Evolutionary conservation across 2,329 filamentous ascomycete genomes (phyloP), one percentile per base, ranked within the genome.

Genomic region (Scorias spongiosa): DNA sequence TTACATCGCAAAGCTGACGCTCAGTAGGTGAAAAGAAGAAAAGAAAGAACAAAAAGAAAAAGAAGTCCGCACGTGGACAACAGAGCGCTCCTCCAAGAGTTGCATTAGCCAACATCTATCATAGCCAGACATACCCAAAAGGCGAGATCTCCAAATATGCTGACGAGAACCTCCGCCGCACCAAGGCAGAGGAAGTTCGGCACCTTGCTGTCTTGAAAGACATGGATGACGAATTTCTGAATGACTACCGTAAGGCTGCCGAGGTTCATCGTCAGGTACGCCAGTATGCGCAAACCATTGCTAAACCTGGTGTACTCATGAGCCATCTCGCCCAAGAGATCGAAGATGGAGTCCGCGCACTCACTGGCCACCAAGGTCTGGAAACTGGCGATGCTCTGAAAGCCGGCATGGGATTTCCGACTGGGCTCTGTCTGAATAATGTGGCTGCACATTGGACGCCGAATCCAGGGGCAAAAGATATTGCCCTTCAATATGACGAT

Each of bases 231-330:
- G 81, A 88, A 50, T 88, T 85, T 66, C 65, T 93, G 42, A 70
- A 74, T 48, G 85, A 93, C 57, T 93, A 88, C 62, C 80, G 86
- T 48, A 76, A 88, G 55, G 85, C 78, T 40, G 84, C 85, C n/a
- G 85, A 93, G 65, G 76, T 85, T n/a, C 86, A 93, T 62, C 78
- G 86, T 45, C 83, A 93, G 60, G 85, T 91, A 45, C 80, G 86
- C 42, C 80, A 86, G 62, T 88, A 83, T 74, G 84, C 83, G 2
- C 80, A 85, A 64, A 80, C 80, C 60, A 84, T 91, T 58, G 45
- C 48, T 39, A 82, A 82, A 68, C 86, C 86, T 1, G 86, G 86
- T 40, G 80, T 85, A 71, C 76, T 74, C 6, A 66, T 93, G 58
- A 86, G 80, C 2, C 80, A 87, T 61, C 89, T 93, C 52, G 84